Conservation (phyloP, 192 early-diverging fungal species). For the Backusella luteola region DNA sequence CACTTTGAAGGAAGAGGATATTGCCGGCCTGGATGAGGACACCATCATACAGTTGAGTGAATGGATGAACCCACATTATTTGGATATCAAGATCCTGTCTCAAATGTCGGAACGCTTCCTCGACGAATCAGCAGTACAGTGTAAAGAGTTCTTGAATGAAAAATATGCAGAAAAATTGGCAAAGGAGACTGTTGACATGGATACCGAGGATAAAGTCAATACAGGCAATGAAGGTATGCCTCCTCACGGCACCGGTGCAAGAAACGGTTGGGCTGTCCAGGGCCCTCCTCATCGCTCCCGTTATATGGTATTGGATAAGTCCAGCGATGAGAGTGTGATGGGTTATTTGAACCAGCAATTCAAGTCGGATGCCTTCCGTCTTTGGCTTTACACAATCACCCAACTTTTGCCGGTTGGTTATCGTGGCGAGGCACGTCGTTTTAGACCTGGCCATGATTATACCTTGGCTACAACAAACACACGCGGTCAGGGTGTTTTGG, state of each 20-base stretch:
- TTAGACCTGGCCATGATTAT: slow-evolving; percentile 81
- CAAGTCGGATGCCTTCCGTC: slow-evolving; percentile 53
- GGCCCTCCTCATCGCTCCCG: slow-evolving; percentile 70
- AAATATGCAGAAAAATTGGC: slow-evolving; percentile 40
- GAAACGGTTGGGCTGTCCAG: slow-evolving; percentile 53
- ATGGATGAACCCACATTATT: slow-evolving; percentile 68
- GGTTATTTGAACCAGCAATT: slow-evolving; percentile 39
- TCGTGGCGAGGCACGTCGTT: slow-evolving; percentile 64
- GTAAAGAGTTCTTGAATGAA: slow-evolving; percentile 57
- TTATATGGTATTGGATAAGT: slow-evolving; percentile 48
- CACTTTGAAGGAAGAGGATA: slow-evolving; percentile 16
- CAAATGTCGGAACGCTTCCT: slow-evolving; percentile 63
- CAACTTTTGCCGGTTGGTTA: slow-evolving; percentile 40
- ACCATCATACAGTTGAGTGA: slow-evolving; percentile 47
- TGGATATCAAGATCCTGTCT: slow-evolving; percentile 43
- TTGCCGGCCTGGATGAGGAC: slow-evolving; percentile 39
- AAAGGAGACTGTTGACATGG: slow-evolving; percentile 32
- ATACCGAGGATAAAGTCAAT: slow-evolving; percentile 49
- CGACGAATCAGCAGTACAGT: slow-evolving; percentile 67
- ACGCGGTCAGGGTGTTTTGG: slow-evolving; percentile 49
- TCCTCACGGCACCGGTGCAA: slow-evolving; percentile 60
- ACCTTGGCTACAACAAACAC: slow-evolving; percentile 66
- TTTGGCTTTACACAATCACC: slow-evolving; percentile 58
- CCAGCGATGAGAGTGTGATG: slow-evolving; percentile 20
- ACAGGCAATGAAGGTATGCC: slow-evolving; percentile 28